Conservation (phyloP, 495 filamentous ascomycete species). For the Astrothelium subdiscretum region DNA sequence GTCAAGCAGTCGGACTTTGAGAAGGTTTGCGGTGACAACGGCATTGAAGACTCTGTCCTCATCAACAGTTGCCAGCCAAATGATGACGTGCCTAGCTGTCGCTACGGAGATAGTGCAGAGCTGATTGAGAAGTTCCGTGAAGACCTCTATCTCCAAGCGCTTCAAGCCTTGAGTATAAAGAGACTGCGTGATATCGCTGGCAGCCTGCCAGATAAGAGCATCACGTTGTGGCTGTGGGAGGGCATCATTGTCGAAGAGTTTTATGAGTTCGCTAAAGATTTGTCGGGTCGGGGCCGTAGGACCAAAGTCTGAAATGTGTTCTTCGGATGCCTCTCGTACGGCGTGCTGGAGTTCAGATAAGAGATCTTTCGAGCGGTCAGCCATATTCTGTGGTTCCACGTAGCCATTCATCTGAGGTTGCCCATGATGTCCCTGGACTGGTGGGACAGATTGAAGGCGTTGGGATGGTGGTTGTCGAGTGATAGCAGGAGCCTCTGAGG, state of each 20-base stretch:
- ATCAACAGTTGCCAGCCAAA: conserved; percentile 55
- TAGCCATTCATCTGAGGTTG: conserved; percentile 53
- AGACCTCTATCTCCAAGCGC: conserved; percentile 64
- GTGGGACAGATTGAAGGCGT: conserved; percentile 32
- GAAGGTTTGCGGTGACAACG: conserved; percentile 60
- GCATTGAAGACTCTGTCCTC: conserved; percentile 70
- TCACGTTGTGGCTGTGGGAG: neutral
- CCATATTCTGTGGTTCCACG: conserved; percentile 48
- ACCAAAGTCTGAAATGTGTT: conserved; percentile 57
- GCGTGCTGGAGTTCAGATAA: conserved; percentile 58
- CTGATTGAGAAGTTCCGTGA: conserved; percentile 69
- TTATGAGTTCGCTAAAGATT: conserved; percentile 39
- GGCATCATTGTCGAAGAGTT: conserved; percentile 32
- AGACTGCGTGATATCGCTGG: neutral
- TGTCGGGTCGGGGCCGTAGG: conserved; percentile 18
- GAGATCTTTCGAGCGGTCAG: conserved; percentile 55
- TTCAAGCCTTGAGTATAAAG: conserved; percentile 50
- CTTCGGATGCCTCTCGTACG: conserved; percentile 52
- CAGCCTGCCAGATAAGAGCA: neutral
- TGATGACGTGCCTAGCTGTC: conserved; percentile 62
- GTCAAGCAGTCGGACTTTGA: conserved; percentile 64
- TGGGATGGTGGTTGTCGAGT: conserved; percentile 53
- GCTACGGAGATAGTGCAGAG: conserved; percentile 66
- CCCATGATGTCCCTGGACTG: conserved; percentile 10
- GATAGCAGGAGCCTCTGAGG: conserved; percentile 67